phyloP scores from a whole-genome alignment of 495 filamentous ascomycete species.

The Aspergillus biplanus region DNA sequence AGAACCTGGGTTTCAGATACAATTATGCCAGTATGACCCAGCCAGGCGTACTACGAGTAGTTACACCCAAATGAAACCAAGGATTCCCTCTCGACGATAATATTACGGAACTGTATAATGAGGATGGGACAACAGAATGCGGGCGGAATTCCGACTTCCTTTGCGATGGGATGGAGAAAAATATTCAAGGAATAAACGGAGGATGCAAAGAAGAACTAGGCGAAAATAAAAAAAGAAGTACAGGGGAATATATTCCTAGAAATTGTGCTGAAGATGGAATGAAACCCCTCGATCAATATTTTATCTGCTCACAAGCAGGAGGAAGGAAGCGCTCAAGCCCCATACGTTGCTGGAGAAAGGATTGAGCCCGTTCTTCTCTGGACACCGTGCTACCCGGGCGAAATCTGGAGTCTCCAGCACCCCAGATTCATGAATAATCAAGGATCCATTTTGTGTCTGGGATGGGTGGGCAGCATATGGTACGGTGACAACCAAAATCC shows the following conservation, averaged over 20 bases:
- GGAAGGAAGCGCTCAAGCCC: too few species aligned
- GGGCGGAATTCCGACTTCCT: neutral
- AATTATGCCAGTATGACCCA: neutral
- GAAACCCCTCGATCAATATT: too few species aligned
- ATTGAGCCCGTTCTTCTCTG: neutral
- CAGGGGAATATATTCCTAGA: too few species aligned
- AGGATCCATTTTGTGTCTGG: slow-evolving; percentile 8
- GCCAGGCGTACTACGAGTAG: neutral
- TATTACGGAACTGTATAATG: slow-evolving; percentile 18
- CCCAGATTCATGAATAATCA: slow-evolving; percentile 29
- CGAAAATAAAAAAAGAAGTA: too few species aligned
- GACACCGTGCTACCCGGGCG: neutral
- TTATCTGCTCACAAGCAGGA: too few species aligned
- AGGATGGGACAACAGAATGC: neutral
- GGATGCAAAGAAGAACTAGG: too few species aligned
- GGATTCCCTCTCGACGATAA: slow-evolving; percentile 15
- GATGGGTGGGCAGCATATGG: neutral
- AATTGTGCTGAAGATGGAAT: too few species aligned
- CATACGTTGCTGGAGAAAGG: neutral
- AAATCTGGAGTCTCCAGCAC: slow-evolving; percentile 27
- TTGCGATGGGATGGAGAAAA: neutral
- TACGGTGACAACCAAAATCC: neutral
- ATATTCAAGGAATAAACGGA: too few species aligned
- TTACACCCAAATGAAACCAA: neutral
- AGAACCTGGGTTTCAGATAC: neutral